A percentile compares a stretch with the other conserved stretches of the same genome.
Evolutionary conservation across 768 basidiomycete genomes (phyloP).

Genomic region (Lactarius pseudohatsudake): DNA sequence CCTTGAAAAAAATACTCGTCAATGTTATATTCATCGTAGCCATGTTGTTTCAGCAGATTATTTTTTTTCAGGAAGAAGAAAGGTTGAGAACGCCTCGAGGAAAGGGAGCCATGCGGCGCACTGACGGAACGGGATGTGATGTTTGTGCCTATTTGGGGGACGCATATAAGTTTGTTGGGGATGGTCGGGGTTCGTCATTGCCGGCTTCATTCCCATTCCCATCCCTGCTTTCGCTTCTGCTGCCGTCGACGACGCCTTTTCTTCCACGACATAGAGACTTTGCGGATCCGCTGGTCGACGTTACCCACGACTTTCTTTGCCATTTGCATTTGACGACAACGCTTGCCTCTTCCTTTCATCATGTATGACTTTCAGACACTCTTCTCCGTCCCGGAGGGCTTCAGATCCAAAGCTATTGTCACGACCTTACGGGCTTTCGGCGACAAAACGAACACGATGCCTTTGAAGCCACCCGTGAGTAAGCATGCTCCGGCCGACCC

Average conservation of each 20-base stretch:
- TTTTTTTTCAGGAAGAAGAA: background rate
- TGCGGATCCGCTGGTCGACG: conserved; percentile 20
- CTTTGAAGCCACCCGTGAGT: conserved; percentile 11
- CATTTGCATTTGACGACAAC: conserved; percentile 13
- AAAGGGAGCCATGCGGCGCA: background rate
- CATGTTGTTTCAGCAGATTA: too few species aligned
- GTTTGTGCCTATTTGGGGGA: conserved; percentile 15
- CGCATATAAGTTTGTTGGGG: conserved; percentile 20
- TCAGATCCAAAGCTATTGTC: conserved; percentile 19
- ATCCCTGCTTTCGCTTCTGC: conserved; percentile 4
- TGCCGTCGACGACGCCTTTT: conserved; percentile 11
- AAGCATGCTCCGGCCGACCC: background rate
- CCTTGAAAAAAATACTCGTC: background rate
- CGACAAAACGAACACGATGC: conserved; percentile 21
- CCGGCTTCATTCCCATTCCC: background rate
- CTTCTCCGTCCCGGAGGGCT: conserved; percentile 17
- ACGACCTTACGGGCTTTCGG: conserved; percentile 22
- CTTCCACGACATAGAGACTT: conserved; percentile 8
- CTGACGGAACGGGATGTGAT: conserved; percentile 13
- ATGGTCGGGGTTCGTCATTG: background rate
- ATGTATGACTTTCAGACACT: conserved; percentile 25
- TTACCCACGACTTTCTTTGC: conserved; percentile 12
- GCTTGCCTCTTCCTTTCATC: background rate
- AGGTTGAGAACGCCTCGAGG: conserved; percentile 13
- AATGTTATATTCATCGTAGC: background rate